A percentile compares a stretch with the other conserved stretches of the same genome.
These are phyloP conservation scores for Dalechampia spathulata DNA, from an alignment of 441 rosid species.

Conservation along the genomic window DNA sequence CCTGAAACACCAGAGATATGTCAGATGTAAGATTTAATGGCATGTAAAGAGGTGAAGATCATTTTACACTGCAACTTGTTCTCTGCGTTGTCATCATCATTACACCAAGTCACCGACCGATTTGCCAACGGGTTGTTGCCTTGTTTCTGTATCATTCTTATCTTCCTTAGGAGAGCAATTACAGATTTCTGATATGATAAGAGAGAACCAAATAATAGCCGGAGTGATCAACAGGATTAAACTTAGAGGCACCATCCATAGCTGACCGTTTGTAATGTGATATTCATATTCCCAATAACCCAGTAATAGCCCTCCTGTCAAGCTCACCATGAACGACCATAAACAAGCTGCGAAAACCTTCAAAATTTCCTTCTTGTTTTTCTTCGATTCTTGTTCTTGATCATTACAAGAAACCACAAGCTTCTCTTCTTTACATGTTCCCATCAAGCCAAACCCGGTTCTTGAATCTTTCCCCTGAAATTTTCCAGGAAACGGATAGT, in stretches of 20 bases:
- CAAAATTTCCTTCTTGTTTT: too few relatives aligned
- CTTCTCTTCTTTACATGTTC: slow-evolving; percentile 10
- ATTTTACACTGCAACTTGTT: too few relatives aligned
- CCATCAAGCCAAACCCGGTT: too few relatives aligned
- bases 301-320: slow-evolving; percentile 43
- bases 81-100: too few relatives aligned
- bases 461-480: too few relatives aligned
- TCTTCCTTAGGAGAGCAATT: slow-evolving; percentile 10
- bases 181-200: slow-evolving; percentile 35
- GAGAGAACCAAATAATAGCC: slow-evolving; percentile 32
- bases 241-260: slow-evolving; percentile 79
- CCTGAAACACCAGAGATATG: too few relatives aligned
- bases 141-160: neutral
- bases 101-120: neutral
- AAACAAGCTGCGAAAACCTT: slow-evolving; percentile 20
- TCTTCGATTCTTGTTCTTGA: neutral
- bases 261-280: slow-evolving; percentile 46
- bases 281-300: slow-evolving; percentile 44
- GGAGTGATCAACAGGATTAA: slow-evolving; percentile 60
- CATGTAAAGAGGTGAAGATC: too few relatives aligned
- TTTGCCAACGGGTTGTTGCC: neutral
- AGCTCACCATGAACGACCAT: slow-evolving; percentile 35
- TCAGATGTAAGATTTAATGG: too few relatives aligned
- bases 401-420: neutral
- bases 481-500: too few relatives aligned